phyloP scores from a whole-genome alignment of 1,284 basidiomycete genomes.

The Puccinia novopanici region DNA sequence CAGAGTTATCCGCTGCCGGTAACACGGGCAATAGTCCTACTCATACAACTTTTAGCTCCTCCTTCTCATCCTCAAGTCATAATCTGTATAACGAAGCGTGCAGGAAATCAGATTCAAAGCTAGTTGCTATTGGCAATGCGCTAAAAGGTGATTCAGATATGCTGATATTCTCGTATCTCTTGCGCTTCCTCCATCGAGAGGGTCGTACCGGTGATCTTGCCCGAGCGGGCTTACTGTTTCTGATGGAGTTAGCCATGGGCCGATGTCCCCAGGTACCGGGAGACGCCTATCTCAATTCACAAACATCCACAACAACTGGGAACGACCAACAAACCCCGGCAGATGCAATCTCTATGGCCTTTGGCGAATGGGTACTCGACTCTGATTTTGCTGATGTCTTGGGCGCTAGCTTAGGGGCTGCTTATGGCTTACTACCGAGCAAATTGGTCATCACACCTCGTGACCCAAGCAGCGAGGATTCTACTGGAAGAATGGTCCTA shows the following conservation, averaged over 20 bases:
- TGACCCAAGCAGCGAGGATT: conserved; percentile 16
- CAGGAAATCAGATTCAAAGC: conserved; percentile 23
- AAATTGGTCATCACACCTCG: conserved; percentile 66
- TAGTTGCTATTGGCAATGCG: conserved; percentile 58
- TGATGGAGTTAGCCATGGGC: conserved; percentile 91
- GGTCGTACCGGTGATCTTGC: conserved; percentile 91
- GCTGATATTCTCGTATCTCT: conserved; percentile 88
- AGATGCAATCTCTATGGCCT: conserved; percentile 76
- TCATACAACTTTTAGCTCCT: conserved; percentile 64
- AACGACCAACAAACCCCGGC: conserved; percentile 6
- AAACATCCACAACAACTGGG: background rate
- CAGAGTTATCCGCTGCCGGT: conserved; percentile 63
- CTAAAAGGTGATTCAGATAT: conserved; percentile 85
- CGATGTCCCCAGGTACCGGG: conserved; percentile 57
- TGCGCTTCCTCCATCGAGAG: conserved; percentile 92
- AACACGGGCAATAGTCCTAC: conserved; percentile 56
- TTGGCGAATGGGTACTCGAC: conserved; percentile 88
- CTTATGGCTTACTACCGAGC: conserved; percentile 85
- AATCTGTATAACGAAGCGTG: conserved; percentile 5
- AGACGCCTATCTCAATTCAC: conserved; percentile 7
- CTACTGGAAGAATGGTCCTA: conserved; percentile 67
- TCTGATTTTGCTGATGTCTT: conserved; percentile 96
- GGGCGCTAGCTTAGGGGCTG: conserved; percentile 86
- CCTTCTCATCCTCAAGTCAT: conserved; percentile 42
- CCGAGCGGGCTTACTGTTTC: conserved; percentile 82